A percentile compares a stretch with the other conserved stretches of the same genome.
These are phyloP conservation scores for Talaromyces liani DNA, from an alignment of 495 filamentous ascomycete species.

Conservation along the genomic window DNA sequence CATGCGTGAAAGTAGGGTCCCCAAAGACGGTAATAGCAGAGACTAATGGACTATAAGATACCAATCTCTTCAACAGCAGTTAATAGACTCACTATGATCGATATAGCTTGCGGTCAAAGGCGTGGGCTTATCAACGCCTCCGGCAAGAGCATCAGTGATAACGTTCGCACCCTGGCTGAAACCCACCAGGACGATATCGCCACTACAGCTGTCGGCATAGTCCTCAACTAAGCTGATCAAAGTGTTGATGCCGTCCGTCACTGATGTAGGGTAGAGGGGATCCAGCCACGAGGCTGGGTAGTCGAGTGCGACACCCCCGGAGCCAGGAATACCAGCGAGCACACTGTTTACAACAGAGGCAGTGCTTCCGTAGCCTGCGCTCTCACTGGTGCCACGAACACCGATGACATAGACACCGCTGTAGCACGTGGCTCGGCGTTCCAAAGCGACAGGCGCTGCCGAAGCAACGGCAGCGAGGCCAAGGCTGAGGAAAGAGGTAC, in stretches of 20 bases:
- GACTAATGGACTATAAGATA: not conserved
- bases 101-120: not conserved
- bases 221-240: not conserved
- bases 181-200: not conserved
- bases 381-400: not conserved
- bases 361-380: not conserved
- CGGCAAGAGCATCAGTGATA: not conserved
- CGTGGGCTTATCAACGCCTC: not conserved
- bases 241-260: not conserved
- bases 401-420: conserved; percentile 1
- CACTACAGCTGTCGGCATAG: not conserved
- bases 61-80: not conserved
- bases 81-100: not conserved
- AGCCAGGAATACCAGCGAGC: not conserved
- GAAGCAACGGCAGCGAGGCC: not conserved
- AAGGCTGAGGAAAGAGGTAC: not conserved
- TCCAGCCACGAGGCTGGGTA: not conserved
- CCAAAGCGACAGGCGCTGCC: not conserved
- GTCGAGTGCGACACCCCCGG: not conserved
- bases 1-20: not conserved
- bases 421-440: not conserved
- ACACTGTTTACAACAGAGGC: not conserved
- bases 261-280: not conserved
- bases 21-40: conserved; percentile 1
- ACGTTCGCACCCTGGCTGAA: not conserved